Evolutionary conservation across 2,329 filamentous ascomycete species (phyloP).

Genomic region (Penicillium sp.): DNA sequence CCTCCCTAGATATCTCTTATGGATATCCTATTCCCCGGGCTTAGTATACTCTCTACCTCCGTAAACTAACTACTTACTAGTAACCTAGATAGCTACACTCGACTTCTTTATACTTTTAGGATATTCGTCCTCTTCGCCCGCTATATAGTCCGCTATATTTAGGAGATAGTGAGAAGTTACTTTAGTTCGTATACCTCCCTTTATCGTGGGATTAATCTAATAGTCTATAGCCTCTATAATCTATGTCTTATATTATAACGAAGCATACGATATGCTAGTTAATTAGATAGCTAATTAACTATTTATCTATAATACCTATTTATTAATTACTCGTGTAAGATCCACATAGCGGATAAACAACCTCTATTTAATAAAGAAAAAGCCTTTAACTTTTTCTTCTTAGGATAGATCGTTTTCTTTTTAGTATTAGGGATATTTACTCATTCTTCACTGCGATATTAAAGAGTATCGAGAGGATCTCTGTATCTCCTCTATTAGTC

Average conservation of each 20-base stretch:
- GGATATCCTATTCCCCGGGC: conserved; percentile 29
- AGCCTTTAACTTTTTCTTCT: conserved; percentile 28
- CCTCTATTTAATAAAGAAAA: conserved; percentile 24
- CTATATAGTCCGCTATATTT: conserved; percentile 25
- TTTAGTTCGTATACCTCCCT: conserved; percentile 26
- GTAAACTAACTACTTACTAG: conserved; percentile 24
- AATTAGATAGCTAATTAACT: conserved; percentile 24
- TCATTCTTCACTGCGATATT: conserved; percentile 30
- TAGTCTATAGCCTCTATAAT: conserved; percentile 22
- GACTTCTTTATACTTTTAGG: conserved; percentile 23
- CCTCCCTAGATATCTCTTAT: conserved; percentile 27
- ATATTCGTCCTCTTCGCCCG: conserved; percentile 26
- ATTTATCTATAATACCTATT: conserved; percentile 27
- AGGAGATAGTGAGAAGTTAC: conserved; percentile 28
- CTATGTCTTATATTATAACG: conserved; percentile 27
- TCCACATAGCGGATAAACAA: conserved; percentile 25
- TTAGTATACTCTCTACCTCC: conserved; percentile 25
- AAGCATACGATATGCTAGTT: conserved; percentile 29
- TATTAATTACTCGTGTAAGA: conserved; percentile 18
- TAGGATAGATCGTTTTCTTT: conserved; percentile 30
- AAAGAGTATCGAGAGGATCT: conserved; percentile 29
- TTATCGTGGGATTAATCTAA: conserved; percentile 21
- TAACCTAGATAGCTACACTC: conserved; percentile 28
- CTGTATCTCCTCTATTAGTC: conserved; percentile 28
- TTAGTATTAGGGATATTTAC: conserved; percentile 33